phyloP scores from a whole-genome alignment of 2,329 filamentous ascomycete species.

The Xylariales sp. region DNA sequence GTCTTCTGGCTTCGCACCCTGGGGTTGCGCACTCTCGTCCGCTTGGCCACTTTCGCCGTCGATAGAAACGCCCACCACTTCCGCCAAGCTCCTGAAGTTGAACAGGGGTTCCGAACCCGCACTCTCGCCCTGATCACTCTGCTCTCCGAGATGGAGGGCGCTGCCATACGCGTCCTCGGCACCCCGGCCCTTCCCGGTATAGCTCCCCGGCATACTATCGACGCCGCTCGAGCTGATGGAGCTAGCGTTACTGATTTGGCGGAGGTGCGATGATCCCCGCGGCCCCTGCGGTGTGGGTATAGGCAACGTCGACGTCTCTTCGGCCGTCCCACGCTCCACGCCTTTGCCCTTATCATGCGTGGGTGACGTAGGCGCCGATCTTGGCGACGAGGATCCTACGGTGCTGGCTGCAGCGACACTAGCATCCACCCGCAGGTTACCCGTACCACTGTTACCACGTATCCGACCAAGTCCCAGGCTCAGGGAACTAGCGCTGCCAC shows the following conservation, averaged over 20 bases:
- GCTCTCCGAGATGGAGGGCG: slow-evolving; percentile 62
- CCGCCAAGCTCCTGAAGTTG: slow-evolving; percentile 88
- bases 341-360: slow-evolving; percentile 74
- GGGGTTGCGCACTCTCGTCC: slow-evolving; percentile 24
- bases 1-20: slow-evolving; percentile 53
- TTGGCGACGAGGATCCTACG: slow-evolving; percentile 49
- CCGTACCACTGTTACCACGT: slow-evolving; percentile 69
- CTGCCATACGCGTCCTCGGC: slow-evolving; percentile 65
- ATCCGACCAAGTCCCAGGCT: slow-evolving; percentile 70
- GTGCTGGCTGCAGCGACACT: slow-evolving; percentile 59
- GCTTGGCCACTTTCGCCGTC: slow-evolving; percentile 54
- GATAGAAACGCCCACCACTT: slow-evolving; percentile 78
- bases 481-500: slow-evolving; percentile 72
- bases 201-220: slow-evolving; percentile 72
- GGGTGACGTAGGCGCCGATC: slow-evolving; percentile 50
- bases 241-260: slow-evolving; percentile 88
- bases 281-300: slow-evolving; percentile 61
- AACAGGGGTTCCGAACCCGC: slow-evolving; percentile 80
- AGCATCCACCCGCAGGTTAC: slow-evolving; percentile 69
- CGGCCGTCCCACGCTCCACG: slow-evolving; percentile 65
- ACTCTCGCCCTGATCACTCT: slow-evolving; percentile 62
- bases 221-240: slow-evolving; percentile 82
- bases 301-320: slow-evolving; percentile 53
- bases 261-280: slow-evolving; percentile 75
- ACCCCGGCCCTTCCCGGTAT: slow-evolving; percentile 53